Conservation (phyloP, 306 rosid species). For the Pyrus communis region DNA sequence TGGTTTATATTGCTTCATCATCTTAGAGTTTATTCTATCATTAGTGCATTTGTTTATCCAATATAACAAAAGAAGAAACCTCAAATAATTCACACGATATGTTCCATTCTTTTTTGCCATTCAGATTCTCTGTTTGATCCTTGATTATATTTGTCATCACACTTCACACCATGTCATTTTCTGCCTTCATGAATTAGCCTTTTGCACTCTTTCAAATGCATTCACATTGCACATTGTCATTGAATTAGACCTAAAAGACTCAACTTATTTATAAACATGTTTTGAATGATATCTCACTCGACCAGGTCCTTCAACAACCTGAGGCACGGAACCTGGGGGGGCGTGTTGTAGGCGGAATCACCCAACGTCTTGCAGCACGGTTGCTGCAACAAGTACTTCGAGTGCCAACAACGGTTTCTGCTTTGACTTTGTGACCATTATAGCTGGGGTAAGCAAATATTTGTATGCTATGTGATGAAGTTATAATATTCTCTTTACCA, state of each 20-base stretch:
- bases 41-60: background rate
- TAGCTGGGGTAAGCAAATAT: background rate
- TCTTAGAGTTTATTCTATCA: background rate
- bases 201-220: background rate
- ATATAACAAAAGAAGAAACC: background rate
- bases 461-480: background rate
- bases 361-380: slow-evolving; percentile 87
- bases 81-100: background rate
- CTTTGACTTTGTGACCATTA: slow-evolving; percentile 26
- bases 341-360: slow-evolving; percentile 68
- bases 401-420: slow-evolving; percentile 37
- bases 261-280: background rate
- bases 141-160: background rate
- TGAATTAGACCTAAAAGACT: background rate
- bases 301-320: slow-evolving; percentile 78
- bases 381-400: slow-evolving; percentile 78
- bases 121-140: too few species aligned
- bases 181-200: background rate
- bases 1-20: background rate
- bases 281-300: background rate
- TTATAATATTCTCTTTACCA: background rate
- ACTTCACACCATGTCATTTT: background rate
- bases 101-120: background rate
- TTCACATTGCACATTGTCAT: background rate
- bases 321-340: slow-evolving; percentile 77